Evolutionary conservation across 2,329 filamentous ascomycete genomes (phyloP).

Genomic region (Diplodia sapinea): DNA sequence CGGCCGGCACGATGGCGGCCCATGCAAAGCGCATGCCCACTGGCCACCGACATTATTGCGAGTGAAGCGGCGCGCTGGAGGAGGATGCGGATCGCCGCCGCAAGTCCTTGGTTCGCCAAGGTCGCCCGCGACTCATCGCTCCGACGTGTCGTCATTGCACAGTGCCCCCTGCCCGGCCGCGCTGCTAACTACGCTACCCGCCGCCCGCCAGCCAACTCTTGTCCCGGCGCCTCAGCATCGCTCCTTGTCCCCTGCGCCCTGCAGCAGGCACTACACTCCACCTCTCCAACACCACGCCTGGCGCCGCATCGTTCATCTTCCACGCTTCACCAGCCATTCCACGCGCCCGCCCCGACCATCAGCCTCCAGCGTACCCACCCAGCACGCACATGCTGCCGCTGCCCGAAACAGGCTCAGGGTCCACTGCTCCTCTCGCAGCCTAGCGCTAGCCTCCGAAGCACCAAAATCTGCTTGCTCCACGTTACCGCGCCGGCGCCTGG

Average conservation of each 20-base stretch:
- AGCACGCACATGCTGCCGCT: constrained; percentile 23
- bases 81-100: constrained; percentile 1
- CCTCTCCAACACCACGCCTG: constrained; percentile 12
- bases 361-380: constrained; percentile 13
- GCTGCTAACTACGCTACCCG: constrained; percentile 10
- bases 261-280: constrained; percentile 19
- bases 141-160: constrained; percentile 3
- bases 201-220: constrained; percentile 16
- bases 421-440: constrained; percentile 15
- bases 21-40: neutral
- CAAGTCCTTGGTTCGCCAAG: constrained; percentile 2
- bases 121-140: neutral
- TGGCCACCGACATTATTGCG: constrained; percentile 2
- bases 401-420: constrained; percentile 30
- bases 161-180: constrained; percentile 13
- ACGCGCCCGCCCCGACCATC: constrained; percentile 15
- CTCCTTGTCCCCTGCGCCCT: constrained; percentile 28
- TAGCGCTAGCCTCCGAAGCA: constrained; percentile 24
- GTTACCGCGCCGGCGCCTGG: constrained; percentile 29
- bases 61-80: neutral
- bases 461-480: constrained; percentile 29
- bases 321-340: constrained; percentile 15
- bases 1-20: neutral
- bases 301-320: constrained; percentile 15
- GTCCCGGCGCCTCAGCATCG: constrained; percentile 24